phyloP scores from a whole-genome alignment of 208 protist genomes.

The Angomonas deanei region DNA sequence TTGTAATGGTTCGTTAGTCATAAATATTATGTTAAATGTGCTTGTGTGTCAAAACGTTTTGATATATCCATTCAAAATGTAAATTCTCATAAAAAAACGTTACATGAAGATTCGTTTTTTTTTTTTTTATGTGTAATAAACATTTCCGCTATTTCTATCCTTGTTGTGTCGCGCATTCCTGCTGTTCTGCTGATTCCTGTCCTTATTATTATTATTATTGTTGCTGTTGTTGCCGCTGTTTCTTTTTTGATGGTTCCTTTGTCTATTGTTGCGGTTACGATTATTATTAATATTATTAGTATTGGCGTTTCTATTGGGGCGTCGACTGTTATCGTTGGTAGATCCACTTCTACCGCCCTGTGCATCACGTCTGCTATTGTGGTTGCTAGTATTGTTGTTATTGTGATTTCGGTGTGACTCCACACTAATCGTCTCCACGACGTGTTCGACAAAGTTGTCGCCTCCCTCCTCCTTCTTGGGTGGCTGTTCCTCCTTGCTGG shows the following conservation, averaged over 20 bases:
- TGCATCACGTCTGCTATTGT: too few species aligned
- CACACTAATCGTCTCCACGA: background rate
- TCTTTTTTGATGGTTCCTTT: background rate
- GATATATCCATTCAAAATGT: background rate
- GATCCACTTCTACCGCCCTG: background rate
- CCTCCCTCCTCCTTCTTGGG: background rate
- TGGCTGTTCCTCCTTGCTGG: background rate
- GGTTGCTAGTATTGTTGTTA: too few species aligned
- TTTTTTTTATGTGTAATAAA: background rate
- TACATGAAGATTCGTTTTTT: background rate
- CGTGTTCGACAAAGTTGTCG: conserved; percentile 1
- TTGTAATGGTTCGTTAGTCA: background rate
- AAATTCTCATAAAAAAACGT: conserved; percentile 1
- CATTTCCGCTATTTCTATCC: background rate
- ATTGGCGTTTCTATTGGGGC: background rate
- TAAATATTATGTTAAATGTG: background rate
- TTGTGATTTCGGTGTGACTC: too few species aligned
- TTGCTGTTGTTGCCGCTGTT: background rate
- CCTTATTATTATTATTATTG: conserved; percentile 11
- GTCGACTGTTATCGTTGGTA: background rate
- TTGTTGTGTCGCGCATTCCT: too few species aligned
- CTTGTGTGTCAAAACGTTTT: background rate
- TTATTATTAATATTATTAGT: background rate
- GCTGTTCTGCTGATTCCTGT: conserved; percentile 10
- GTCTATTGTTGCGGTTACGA: background rate